Evolutionary conservation across 2,329 filamentous ascomycete species (phyloP).

Genomic region (Aspergillus brasiliensis): DNA sequence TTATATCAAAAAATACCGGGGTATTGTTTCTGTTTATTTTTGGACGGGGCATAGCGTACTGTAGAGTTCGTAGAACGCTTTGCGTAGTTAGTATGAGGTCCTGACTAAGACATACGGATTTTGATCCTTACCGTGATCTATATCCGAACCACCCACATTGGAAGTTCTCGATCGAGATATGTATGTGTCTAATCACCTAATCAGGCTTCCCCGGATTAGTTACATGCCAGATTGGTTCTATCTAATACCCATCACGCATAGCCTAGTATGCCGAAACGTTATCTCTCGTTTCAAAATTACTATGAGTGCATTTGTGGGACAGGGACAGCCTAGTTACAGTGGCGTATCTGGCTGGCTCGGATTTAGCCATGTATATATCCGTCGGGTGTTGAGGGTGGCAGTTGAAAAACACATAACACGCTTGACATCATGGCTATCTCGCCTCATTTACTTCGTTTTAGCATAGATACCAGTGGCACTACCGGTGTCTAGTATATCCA

Average conservation of each 20-base stretch:
- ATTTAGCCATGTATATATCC: slow-evolving; percentile 1
- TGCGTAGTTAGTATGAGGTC: too few relatives aligned
- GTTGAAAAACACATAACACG: neutral
- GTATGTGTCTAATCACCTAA: too few relatives aligned
- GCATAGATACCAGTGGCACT: neutral
- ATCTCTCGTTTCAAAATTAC: neutral
- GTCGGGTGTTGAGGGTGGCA: neutral
- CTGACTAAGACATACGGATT: too few relatives aligned
- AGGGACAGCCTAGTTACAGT: neutral
- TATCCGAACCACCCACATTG: too few relatives aligned
- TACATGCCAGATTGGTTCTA: too few relatives aligned
- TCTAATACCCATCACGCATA: too few relatives aligned
- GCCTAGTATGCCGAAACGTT: neutral
- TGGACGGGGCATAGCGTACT: neutral
- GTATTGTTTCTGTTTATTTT: slow-evolving; percentile 26
- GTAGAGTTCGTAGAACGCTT: neutral
- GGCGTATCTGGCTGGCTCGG: neutral
- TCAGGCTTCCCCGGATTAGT: too few relatives aligned
- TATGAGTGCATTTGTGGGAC: neutral
- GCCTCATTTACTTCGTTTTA: neutral
- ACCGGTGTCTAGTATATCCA: neutral
- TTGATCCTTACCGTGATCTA: too few relatives aligned
- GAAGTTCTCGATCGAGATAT: too few relatives aligned
- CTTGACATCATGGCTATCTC: neutral
- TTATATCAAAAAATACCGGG: slow-evolving; percentile 44